Percentiles rank a stretch among this genome's conserved stretches.
These are phyloP conservation scores for Aspergillus tubingensis DNA, from an alignment of 2,329 filamentous ascomycete species.

Conservation along the genomic window DNA sequence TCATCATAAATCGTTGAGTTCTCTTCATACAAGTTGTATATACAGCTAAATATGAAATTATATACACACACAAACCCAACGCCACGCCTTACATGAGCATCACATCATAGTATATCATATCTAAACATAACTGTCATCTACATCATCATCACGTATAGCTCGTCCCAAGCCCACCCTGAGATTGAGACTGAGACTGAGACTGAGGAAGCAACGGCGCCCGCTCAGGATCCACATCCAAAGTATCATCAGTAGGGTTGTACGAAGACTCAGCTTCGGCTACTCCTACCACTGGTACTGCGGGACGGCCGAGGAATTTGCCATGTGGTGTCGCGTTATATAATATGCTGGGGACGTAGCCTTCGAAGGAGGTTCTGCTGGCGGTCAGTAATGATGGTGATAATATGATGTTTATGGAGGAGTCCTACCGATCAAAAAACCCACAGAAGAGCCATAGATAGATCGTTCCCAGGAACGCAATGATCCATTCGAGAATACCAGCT, in stretches of 20 bases:
- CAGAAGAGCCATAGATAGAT: conserved; percentile 25
- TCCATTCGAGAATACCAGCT: conserved; percentile 25
- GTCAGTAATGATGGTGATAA: background rate
- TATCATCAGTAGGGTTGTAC: background rate
- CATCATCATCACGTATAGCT: conserved; percentile 15
- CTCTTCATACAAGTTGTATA: no score
- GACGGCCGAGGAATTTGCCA: background rate
- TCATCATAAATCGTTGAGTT: no score
- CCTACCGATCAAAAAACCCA: conserved; percentile 25
- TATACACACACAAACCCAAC: background rate
- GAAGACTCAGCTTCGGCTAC: background rate
- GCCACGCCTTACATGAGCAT: background rate
- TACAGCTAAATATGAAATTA: background rate
- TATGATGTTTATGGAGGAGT: background rate
- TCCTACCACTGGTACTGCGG: background rate
- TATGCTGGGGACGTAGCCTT: conserved; percentile 16
- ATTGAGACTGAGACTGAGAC: background rate
- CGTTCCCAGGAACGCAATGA: conserved; percentile 25
- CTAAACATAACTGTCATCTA: background rate
- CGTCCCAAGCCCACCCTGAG: background rate
- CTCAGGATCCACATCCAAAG: conserved; percentile 9
- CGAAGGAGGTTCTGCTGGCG: conserved; percentile 9
- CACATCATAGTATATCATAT: background rate
- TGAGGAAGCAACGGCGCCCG: conserved; percentile 9
- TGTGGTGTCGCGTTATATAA: conserved; percentile 6